Base-by-base conservation (phyloP, 176 grass and related monocot genomes). In the Themeda triandra region DNA sequence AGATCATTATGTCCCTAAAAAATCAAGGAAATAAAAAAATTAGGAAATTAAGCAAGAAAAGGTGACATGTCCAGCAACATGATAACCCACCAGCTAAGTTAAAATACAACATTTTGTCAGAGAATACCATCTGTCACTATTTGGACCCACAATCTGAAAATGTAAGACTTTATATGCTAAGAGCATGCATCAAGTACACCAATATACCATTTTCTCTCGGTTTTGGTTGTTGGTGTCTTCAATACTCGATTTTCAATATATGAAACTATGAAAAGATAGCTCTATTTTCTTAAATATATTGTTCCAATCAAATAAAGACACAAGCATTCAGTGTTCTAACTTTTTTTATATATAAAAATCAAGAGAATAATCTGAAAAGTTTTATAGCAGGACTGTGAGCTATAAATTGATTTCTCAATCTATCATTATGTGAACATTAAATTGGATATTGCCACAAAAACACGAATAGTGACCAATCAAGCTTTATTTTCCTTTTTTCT, bases 281-380 rank as follows among this genome's bases (percentile, higher is more conserved):
- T 78, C 70, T 25, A 83, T 13, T 76, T 76, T 6, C 15, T 76
- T 63, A 82, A 49, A 77, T 37, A 69, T 35, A 66, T 19, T 41
- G 1, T 11, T 48, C 37, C 66, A 70, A 54, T 39, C 31, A 32
- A 40, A 64, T 71, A 18, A 65, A 39, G 10, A 78, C 40, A 64
- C 13, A 62, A 11, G 6, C 39, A 82, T 60, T 60, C 48, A 29
- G 28, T 54, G 29, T 23, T 76, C 8, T 45, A 66, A 75, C 36
- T 82, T 15, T 30, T 15, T 49, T 40, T 11, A 1, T 13, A 41
- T 1, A 64, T 71, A 80, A 83, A 60, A 10, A 67, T 21, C 46
- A 28, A 19, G 15, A 29, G 33, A 77, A 65, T 45, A 80, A 63
- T 45, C 14, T 35, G 63, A 24, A 76, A 76, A 24, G 13, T 83